Conservation (phyloP, 2,329 filamentous ascomycete species). For the Venturia nashicola region DNA sequence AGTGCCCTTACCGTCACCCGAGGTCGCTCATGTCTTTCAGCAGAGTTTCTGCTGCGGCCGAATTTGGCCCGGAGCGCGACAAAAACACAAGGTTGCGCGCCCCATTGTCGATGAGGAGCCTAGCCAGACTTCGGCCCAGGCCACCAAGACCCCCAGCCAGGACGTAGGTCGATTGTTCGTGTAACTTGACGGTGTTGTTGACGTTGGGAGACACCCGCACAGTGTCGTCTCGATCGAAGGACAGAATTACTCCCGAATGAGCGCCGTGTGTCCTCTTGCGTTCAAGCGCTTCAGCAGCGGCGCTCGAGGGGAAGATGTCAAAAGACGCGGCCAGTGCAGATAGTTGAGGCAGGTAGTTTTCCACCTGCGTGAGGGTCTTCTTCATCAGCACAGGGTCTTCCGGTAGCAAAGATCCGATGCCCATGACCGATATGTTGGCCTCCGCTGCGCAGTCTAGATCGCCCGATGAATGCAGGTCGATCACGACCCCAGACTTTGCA, state of each 20-base stretch:
- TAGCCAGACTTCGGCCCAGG: conserved; percentile 17
- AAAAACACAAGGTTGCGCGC: conserved; percentile 17
- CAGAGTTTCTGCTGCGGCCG: neutral
- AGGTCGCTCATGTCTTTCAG: neutral
- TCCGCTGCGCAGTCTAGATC: no score
- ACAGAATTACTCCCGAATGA: neutral
- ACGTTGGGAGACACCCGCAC: neutral
- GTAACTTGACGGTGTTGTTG: neutral
- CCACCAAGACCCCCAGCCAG: conserved; percentile 19
- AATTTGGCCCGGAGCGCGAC: conserved; percentile 11
- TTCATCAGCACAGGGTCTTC: no score
- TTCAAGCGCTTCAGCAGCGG: neutral
- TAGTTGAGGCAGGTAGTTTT: no score
- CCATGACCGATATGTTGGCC: no score
- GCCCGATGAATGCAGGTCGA: neutral
- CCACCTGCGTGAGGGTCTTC: no score
- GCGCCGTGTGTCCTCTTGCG: neutral
- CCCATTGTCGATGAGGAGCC: conserved; percentile 18
- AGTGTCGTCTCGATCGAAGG: neutral
- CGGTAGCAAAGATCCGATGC: no score
- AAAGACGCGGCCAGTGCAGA: neutral
- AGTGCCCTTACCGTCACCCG: neutral
- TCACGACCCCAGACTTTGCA: neutral
- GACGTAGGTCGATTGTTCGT: conserved; percentile 17
- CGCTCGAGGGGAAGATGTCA: neutral